Conservation (phyloP, 2,329 filamentous ascomycete species). For the Ophiobolus disseminans region DNA sequence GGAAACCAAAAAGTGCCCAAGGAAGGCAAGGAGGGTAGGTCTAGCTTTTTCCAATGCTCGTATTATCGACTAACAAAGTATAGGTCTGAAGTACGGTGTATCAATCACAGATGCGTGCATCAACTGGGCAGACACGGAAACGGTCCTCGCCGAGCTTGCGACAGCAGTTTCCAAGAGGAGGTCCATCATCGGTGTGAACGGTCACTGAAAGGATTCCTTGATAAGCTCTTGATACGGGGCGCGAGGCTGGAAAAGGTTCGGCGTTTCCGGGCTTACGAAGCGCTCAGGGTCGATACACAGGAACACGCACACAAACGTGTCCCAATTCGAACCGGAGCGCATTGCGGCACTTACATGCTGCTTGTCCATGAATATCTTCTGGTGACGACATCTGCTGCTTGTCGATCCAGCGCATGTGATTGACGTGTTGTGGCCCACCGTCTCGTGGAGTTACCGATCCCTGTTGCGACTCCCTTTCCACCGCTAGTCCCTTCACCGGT, state of each 20-base stretch:
- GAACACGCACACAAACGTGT: not conserved
- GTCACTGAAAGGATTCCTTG: constrained; percentile 27
- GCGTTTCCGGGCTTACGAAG: constrained; percentile 3
- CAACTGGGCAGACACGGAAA: constrained; percentile 87
- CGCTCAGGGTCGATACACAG: not conserved
- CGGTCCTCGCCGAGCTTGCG: constrained; percentile 78
- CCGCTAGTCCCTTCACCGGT: too few relatives aligned
- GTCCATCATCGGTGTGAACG: constrained; percentile 51
- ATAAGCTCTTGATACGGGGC: constrained; percentile 2
- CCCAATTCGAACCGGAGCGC: not conserved
- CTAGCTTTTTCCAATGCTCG: not conserved
- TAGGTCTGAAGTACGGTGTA: constrained; percentile 87
- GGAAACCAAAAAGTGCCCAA: constrained; percentile 90
- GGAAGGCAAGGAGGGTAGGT: constrained; percentile 69
- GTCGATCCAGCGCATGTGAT: not conserved
- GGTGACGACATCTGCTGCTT: not conserved
- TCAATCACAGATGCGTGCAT: constrained; percentile 99
- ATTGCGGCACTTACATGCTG: not conserved
- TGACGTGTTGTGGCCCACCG: too few relatives aligned
- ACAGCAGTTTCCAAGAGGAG: constrained; percentile 79
- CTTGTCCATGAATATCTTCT: not conserved
- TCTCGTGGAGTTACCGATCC: too few relatives aligned
- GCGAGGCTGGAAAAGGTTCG: not conserved
- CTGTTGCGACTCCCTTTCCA: too few relatives aligned
- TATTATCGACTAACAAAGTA: not conserved